Evolutionary conservation across 2,329 filamentous ascomycete genomes (phyloP).

Genomic region (Lachnellula hyalina): DNA sequence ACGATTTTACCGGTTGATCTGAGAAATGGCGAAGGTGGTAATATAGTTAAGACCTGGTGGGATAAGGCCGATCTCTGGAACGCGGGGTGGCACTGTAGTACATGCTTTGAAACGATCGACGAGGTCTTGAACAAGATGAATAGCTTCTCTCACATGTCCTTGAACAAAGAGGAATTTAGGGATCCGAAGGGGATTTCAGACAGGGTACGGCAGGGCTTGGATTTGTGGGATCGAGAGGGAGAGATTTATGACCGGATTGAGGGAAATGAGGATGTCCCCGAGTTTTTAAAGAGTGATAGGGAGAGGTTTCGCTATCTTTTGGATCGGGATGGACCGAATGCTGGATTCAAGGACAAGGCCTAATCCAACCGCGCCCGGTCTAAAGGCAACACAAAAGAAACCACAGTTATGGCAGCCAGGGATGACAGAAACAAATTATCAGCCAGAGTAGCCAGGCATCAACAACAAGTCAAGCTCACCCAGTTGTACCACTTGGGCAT

Average conservation of each 20-base stretch:
- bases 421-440: no score
- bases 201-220: conserved; percentile 37
- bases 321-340: conserved; percentile 20
- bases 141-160: conserved; percentile 37
- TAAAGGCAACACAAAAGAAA: neutral
- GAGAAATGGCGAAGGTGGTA: conserved; percentile 29
- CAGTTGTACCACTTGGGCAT: no score
- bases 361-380: neutral
- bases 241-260: conserved; percentile 35
- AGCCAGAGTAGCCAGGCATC: neutral
- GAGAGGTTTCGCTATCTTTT: conserved; percentile 22
- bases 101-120: conserved; percentile 38
- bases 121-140: conserved; percentile 39
- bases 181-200: conserved; percentile 37
- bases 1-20: conserved; percentile 39
- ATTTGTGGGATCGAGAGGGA: conserved; percentile 37
- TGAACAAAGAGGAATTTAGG: conserved; percentile 37
- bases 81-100: conserved; percentile 43
- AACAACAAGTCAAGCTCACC: neutral
- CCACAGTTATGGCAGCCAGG: no score
- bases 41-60: conserved; percentile 20
- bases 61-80: conserved; percentile 35
- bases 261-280: conserved; percentile 39
- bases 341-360: conserved; percentile 19
- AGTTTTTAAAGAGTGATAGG: conserved; percentile 31